A percentile compares a stretch with the other conserved stretches of the same genome.
Evolutionary conservation across 148 eudicot species (phyloP).

Genomic region (Camellia sinensis): DNA sequence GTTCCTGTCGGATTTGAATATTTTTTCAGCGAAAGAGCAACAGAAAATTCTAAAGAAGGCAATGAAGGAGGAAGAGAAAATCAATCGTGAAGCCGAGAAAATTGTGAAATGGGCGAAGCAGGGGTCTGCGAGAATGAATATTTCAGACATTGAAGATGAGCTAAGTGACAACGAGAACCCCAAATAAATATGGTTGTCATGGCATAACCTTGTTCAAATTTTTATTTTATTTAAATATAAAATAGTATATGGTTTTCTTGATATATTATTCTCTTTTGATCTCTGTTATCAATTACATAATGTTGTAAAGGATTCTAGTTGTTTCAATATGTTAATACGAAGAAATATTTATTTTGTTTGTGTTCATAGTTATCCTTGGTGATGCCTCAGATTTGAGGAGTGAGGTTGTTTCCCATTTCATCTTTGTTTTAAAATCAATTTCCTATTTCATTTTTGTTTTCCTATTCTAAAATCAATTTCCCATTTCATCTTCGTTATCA

Average conservation of each 20-base stretch:
- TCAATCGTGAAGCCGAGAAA: conserved; percentile 78
- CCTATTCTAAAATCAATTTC: too few relatives aligned
- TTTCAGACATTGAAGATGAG: conserved; percentile 56
- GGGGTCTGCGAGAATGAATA: conserved; percentile 73
- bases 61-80: conserved; percentile 66
- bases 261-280: not conserved
- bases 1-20: conserved; percentile 52
- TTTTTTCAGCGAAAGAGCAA: conserved; percentile 54
- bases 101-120: conserved; percentile 86
- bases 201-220: not conserved
- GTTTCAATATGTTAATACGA: not conserved
- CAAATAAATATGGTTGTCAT: conserved; percentile 13
- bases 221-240: not conserved
- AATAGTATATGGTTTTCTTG: not conserved
- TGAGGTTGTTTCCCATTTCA: not conserved
- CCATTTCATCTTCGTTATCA: not conserved
- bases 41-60: conserved; percentile 56
- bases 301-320: not conserved
- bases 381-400: not conserved
- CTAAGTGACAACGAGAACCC: conserved; percentile 35
- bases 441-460: too few relatives aligned
- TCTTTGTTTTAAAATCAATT: too few relatives aligned
- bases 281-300: not conserved
- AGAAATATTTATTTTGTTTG: not conserved
- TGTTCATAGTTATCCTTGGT: not conserved